Conservation (phyloP, 2,329 filamentous ascomycete genomes). For the Aspergillus ochraceus region DNA sequence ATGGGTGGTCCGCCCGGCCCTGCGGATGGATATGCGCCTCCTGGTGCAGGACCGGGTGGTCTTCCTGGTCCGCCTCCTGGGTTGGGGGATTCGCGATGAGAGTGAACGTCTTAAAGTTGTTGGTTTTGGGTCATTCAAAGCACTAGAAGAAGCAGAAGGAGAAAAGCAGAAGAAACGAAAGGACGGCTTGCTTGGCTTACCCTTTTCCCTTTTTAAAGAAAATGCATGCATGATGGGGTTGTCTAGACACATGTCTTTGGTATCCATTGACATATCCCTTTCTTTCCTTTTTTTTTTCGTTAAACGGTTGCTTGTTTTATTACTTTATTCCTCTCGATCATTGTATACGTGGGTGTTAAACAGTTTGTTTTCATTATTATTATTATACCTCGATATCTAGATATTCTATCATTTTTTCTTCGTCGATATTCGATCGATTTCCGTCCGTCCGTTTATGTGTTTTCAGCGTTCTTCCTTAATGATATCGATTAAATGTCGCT, state of each 20-base stretch:
- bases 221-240: too few relatives aligned
- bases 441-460: too few relatives aligned
- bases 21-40: slow-evolving; percentile 29
- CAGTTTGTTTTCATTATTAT: background rate
- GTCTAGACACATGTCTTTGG: too few relatives aligned
- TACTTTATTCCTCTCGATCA: background rate
- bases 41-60: slow-evolving; percentile 23
- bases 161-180: too few relatives aligned
- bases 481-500: too few relatives aligned
- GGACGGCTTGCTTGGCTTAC: too few relatives aligned
- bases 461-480: too few relatives aligned
- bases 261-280: background rate
- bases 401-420: too few relatives aligned
- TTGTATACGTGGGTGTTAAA: background rate
- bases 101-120: background rate
- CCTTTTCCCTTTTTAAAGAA: too few relatives aligned
- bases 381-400: background rate
- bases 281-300: background rate
- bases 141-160: background rate
- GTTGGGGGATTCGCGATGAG: slow-evolving; percentile 31
- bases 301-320: background rate
- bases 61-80: slow-evolving; percentile 28
- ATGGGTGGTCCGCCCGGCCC: slow-evolving; percentile 30
- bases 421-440: too few relatives aligned
- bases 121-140: too few relatives aligned